Percentiles rank a stretch among this genome's conserved stretches.
These are phyloP conservation scores for Coemansia sp. DNA, from an alignment of 192 early-diverging fungal species.

Conservation along the genomic window DNA sequence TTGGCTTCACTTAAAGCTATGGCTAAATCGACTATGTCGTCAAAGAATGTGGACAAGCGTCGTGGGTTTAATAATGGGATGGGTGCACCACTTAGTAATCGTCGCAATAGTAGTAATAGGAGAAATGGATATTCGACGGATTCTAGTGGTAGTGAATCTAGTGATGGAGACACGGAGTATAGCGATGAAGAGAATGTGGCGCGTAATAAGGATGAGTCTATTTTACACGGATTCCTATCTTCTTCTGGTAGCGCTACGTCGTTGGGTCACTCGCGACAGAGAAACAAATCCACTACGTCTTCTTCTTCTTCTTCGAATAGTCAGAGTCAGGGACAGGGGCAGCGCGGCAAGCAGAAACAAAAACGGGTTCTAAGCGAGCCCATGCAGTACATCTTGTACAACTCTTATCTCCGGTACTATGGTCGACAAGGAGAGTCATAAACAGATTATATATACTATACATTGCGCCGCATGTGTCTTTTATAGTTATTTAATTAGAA, in stretches of 20 bases:
- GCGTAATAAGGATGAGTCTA: neutral
- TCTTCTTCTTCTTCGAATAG: neutral
- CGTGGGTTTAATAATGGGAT: too few relatives aligned
- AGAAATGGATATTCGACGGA: neutral
- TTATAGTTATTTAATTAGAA: slow-evolving; percentile 1
- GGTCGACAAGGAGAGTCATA: slow-evolving; percentile 30
- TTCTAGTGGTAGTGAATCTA: slow-evolving; percentile 2
- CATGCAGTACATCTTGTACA: slow-evolving; percentile 54
- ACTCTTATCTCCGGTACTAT: slow-evolving; percentile 52
- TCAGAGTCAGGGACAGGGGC: neutral
- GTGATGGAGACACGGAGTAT: neutral
- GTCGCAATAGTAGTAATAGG: too few relatives aligned
- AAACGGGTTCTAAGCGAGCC: slow-evolving; percentile 50
- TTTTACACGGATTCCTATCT: neutral
- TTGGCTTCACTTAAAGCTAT: slow-evolving; percentile 42
- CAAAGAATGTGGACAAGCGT: neutral
- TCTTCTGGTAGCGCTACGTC: neutral
- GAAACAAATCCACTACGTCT: too few relatives aligned
- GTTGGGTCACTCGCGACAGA: neutral
- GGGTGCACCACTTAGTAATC: too few relatives aligned
- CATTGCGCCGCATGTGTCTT: slow-evolving; percentile 4
- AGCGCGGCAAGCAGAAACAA: slow-evolving; percentile 18
- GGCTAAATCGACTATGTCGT: slow-evolving; percentile 12
- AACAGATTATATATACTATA: slow-evolving; percentile 6
- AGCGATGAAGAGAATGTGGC: slow-evolving; percentile 1